Percentiles rank a stretch among this genome's conserved stretches.
Evolutionary conservation across 768 basidiomycete genomes (phyloP).

Genomic region (Pleurotus citrinopileatus): DNA sequence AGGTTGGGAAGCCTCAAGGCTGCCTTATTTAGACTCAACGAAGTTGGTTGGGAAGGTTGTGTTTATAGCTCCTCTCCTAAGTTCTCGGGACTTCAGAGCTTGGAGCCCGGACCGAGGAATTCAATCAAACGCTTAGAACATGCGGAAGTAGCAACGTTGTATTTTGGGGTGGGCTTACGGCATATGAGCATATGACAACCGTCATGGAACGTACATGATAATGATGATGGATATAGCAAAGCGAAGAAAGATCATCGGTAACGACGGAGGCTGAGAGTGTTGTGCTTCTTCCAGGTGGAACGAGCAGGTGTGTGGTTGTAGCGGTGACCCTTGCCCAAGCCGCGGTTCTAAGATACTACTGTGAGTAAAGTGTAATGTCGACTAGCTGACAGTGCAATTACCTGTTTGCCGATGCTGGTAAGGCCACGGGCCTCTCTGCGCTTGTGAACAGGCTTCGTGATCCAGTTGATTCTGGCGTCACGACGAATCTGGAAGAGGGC

Average conservation of each 20-base stretch:
- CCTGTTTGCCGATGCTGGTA: conserved; percentile 94
- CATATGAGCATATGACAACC: conserved; percentile 2
- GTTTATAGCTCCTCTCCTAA: no score
- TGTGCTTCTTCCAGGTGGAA: conserved; percentile 97
- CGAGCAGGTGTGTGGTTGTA: conserved; percentile 91
- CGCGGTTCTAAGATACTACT: conserved; percentile 70
- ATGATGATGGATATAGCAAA: conserved; percentile 5
- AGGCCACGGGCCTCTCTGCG: conserved; percentile 97
- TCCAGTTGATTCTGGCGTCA: conserved; percentile 99
- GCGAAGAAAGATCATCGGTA: conserved; percentile 61
- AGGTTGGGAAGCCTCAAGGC: no score
- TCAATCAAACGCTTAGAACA: background rate
- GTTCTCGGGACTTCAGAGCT: no score
- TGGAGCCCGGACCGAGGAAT: no score
- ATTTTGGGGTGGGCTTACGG: conserved; percentile 1
- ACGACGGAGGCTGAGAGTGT: conserved; percentile 89
- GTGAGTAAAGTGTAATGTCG: conserved; percentile 8
- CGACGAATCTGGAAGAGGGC: conserved; percentile 68
- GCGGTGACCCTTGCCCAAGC: conserved; percentile 92
- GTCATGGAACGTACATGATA: background rate
- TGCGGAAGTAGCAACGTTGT: background rate
- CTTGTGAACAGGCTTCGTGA: conserved; percentile 97
- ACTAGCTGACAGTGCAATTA: conserved; percentile 28
- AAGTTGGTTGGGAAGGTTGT: no score
- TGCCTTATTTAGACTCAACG: no score